These are phyloP conservation scores for Guadua angustifolia DNA, from an alignment of 176 grass and related monocot species.

Conservation along the genomic window DNA sequence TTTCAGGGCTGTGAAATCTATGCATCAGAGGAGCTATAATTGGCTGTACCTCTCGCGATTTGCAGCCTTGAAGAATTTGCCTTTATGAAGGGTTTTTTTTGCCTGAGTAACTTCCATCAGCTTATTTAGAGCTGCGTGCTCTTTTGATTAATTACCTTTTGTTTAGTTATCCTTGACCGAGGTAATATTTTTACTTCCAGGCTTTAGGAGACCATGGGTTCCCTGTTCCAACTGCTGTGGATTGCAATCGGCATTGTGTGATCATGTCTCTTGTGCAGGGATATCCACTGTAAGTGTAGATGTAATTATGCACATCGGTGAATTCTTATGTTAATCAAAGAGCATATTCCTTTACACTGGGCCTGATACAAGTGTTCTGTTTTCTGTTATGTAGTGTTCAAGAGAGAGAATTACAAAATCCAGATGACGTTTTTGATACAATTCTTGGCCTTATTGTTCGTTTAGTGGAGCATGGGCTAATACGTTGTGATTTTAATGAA, in stretches of 20 bases:
- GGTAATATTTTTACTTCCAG: conserved; percentile 28
- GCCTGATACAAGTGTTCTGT: neutral
- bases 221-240: conserved; percentile 86
- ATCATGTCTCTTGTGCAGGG: conserved; percentile 88
- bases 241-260: conserved; percentile 89
- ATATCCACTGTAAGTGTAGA: conserved; percentile 79
- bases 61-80: conserved; percentile 89
- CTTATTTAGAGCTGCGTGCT: neutral
- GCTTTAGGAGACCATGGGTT: conserved; percentile 90
- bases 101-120: neutral
- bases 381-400: conserved; percentile 68
- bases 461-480: conserved; percentile 94
- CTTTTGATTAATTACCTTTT: conserved; percentile 9
- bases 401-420: conserved; percentile 73
- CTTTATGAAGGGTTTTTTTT: conserved; percentile 78
- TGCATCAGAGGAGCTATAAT: conserved; percentile 75
- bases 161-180: neutral
- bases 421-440: conserved; percentile 85
- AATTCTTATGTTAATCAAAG: conserved; percentile 13
- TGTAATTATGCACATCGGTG: too few relatives aligned
- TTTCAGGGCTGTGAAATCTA: conserved; percentile 96
- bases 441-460: conserved; percentile 84
- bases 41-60: conserved; percentile 91
- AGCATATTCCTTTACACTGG: neutral
- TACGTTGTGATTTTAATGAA: conserved; percentile 98